Base-by-base conservation (phyloP, 1,284 basidiomycete genomes). In the Ustilago bromivora region DNA sequence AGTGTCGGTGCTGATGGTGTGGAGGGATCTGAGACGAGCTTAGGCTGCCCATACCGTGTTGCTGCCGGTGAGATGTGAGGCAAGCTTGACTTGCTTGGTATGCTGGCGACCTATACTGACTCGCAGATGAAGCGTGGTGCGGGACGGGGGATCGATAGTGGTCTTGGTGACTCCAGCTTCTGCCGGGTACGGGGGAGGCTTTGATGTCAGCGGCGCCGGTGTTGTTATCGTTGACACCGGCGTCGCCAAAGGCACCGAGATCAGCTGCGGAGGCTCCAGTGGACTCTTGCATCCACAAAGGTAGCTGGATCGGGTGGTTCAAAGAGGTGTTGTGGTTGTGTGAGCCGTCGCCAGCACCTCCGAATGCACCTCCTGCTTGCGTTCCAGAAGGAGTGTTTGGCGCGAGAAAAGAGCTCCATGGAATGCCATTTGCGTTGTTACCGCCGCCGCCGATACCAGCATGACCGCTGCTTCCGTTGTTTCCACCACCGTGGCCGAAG, bases 231-330 rank as follows among this genome's bases (percentile, higher is more conserved):
- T n/a, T 38, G 43, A n/a, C 49, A 34, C 32, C 28, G 9, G 52
- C 57, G 34, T 64, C 63, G 32, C 63, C 61, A n/a, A 74, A 69
- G 0, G 36, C 63, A 1, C n/a, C 65, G 2, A 65, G 31, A 49
- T 71, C 69, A 13, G 51, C 31, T 3, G 66, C 13, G 0, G 66
- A 43, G 2, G 63, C 54, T 3, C 71, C 76, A 0, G 76, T 78
- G 11, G 56, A 61, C 38, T 78, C 76, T 58, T 78, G 76, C 76
- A 78, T 78, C 76, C 76, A 78, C 34, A 78, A 40, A 13, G 76
- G 76, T n/a, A 78, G 41, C 55, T 78, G 76, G 17, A 76, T 67
- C 4, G 74, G 65, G 13, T 68, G 75, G n/a, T 67, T 41, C n/a
- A 46, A 15, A 3, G 43, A 46, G 3, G 23, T 9, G 0, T 36